Evolutionary conservation across 768 basidiomycete genomes (phyloP).

Genomic region (Leccinum disarticulatum): DNA sequence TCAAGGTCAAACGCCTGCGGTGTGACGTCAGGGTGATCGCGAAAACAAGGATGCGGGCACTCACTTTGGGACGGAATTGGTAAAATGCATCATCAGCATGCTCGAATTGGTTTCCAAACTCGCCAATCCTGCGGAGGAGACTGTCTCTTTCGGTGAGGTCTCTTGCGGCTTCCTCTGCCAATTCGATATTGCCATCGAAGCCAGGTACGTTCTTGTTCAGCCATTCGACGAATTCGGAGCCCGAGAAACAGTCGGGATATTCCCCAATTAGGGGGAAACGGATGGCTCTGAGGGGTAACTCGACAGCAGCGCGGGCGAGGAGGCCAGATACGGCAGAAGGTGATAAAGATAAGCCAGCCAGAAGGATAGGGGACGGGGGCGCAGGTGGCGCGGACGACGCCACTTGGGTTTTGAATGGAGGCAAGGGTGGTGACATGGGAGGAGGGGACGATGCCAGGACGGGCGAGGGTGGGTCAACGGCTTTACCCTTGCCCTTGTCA

Average conservation of each 20-base stretch:
- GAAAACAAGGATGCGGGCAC: constrained; percentile 19
- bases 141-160: constrained; percentile 55
- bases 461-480: constrained; percentile 40
- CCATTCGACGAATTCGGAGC: constrained; percentile 89
- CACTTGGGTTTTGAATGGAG: constrained; percentile 43
- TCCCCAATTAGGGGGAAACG: constrained; percentile 81
- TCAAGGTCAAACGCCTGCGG: constrained; percentile 32
- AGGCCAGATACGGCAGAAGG: constrained; percentile 66
- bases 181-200: constrained; percentile 74
- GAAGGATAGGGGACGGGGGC: constrained; percentile 55
- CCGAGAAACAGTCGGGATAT: constrained; percentile 83
- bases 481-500: constrained; percentile 85
- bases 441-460: constrained; percentile 52
- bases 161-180: constrained; percentile 68
- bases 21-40: constrained; percentile 21
- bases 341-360: constrained; percentile 73
- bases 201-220: constrained; percentile 74
- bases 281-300: constrained; percentile 69
- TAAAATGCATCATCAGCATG: constrained; percentile 77
- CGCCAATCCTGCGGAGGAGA: constrained; percentile 71
- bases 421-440: constrained; percentile 60
- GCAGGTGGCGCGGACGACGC: constrained; percentile 37
- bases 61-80: constrained; percentile 80
- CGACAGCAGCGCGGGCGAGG: constrained; percentile 66
- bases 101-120: constrained; percentile 81